Base-by-base conservation (phyloP, 2,329 filamentous ascomycete species). In the Ceratocystis lukuohia region DNA sequence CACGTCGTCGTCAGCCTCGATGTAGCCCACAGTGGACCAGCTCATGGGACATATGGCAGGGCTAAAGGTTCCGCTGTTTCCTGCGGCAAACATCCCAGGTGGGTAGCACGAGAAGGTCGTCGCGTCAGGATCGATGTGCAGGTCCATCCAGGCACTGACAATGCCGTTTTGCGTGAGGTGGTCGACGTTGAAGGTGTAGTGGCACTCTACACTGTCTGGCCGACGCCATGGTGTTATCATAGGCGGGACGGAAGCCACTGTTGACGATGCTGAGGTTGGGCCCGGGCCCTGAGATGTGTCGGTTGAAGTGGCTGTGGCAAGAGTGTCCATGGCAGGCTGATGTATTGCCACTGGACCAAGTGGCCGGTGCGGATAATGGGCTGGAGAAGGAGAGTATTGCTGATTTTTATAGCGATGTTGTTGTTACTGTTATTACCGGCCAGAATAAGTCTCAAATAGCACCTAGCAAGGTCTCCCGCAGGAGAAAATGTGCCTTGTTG, bases 61-160 rank as follows among this genome's bases (percentile, higher is more conserved):
- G 62, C 76, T 77, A 45, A 76, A 77, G 4, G 76, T 73, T 25
- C 76, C 76, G 3, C 74, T 77, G 22, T 73, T 72, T 12, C 71
- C 73, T 15, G 72, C 71, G 4, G 69, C 70, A 64, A 77, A 77
- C 76, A 77, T 77, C 69, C 74, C 73, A 45, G 75, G 71, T 0
- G 76, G 76, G 66, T 77, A 77, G 66, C 76, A 77, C 2, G 76
- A 76, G 59, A 77, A 70, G 1, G 75, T 76, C 37, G 71, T 75
- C 5, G 74, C 75, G 8, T 71, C 74, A n/a, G 72, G 67, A 22
- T 73, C 71, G 6, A 76, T 74, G 57, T 75, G 72, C 46, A 76
- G 66, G 65, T 77, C 76, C 15, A 77, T 70, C 71, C 73, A 77
- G 33, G 75, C 76, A 45, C 75, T 71, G 1, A 64, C 20, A 17